Base-by-base conservation (phyloP, 2,329 filamentous ascomycete genomes). In the Microthyrium microscopicum region DNA sequence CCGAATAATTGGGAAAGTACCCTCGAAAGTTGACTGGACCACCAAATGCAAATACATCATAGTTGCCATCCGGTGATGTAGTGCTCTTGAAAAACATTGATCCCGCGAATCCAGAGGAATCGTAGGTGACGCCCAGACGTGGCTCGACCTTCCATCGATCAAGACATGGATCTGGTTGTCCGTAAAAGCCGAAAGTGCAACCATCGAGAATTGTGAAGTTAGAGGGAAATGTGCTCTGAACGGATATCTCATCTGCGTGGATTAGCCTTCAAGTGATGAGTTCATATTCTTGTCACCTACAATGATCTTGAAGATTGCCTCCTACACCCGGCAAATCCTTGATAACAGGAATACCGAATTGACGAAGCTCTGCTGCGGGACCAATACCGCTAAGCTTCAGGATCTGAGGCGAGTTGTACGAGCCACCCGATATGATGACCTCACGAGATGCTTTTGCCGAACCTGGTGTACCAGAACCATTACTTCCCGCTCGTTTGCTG, bases 361-460 rank as follows among this genome's bases (percentile, higher is more conserved):
- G 37, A 24, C 51, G 36, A 4, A 66, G 54, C 26, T 64, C 51
- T 1, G 49, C 36, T 41, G 60, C 58, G 29, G 68, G 66, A 18
- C 69, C 69, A 28, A 73, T 53, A 26, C 69, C 69, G 4, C 67
- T 71, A 41, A 67, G 60, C 35, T 70, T 55, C 53, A 73, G 60
- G 28, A 73, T 60, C 21, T 50, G 48, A 1, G 58, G 58, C 2
- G 46, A 50, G 20, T 58, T 51, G 5, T 59, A 41, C 5, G 53
- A 44, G 12, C 58, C 58, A 11, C 49, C 44, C 7, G 44, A 53
- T 6, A 61, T 39, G 31, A 61, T 52, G 24, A 60, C 46, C 36
- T 60, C 56, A 8, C 26, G 26, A 16, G 26, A 29, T 29, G 26
- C 26, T 16, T 16, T 8, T 29, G 15, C 26, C 8, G 26, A 29